Evolutionary conservation across 208 protist genomes (phyloP).

Genomic region (Blastocrithidia nonstop): DNA sequence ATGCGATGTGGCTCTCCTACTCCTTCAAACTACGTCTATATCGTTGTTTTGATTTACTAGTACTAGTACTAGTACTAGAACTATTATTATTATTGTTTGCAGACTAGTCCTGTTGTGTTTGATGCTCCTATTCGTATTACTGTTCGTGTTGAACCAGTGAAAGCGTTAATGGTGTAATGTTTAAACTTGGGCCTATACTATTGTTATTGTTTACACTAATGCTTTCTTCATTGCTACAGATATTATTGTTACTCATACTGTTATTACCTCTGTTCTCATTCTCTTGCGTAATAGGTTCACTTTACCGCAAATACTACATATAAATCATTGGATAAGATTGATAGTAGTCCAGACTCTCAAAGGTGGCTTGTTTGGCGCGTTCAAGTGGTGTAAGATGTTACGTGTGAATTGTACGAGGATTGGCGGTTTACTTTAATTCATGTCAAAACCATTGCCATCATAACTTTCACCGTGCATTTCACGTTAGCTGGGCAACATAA

Average conservation of each 20-base stretch:
- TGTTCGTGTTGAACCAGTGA: not conserved
- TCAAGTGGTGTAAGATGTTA: slow-evolving; percentile 24
- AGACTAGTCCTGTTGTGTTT: too few species aligned
- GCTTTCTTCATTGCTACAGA: slow-evolving; percentile 3
- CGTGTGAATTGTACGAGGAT: slow-evolving; percentile 31
- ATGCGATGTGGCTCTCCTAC: slow-evolving; percentile 27
- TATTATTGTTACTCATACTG: slow-evolving; percentile 2
- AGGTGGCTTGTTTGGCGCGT: slow-evolving; percentile 39
- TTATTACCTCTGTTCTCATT: slow-evolving; percentile 3
- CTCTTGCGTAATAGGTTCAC: slow-evolving; percentile 5
- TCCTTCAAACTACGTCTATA: slow-evolving; percentile 2
- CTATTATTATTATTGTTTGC: too few species aligned
- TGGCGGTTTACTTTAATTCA: slow-evolving; percentile 37
- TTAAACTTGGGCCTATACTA: not conserved
- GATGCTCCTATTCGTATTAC: not conserved
- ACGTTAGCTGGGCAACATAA: too few species aligned
- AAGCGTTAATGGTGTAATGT: not conserved
- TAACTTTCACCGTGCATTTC: too few species aligned
- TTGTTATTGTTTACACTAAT: not conserved
- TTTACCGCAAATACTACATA: slow-evolving; percentile 45
- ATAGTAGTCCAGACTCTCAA: slow-evolving; percentile 77
- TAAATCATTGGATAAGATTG: slow-evolving; percentile 73
- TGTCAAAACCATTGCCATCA: not conserved
- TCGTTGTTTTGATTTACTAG: too few species aligned
- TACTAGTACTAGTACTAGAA: too few species aligned